Conservation (phyloP, 73 alveolate genomes). For the Breviolum minutum region DNA sequence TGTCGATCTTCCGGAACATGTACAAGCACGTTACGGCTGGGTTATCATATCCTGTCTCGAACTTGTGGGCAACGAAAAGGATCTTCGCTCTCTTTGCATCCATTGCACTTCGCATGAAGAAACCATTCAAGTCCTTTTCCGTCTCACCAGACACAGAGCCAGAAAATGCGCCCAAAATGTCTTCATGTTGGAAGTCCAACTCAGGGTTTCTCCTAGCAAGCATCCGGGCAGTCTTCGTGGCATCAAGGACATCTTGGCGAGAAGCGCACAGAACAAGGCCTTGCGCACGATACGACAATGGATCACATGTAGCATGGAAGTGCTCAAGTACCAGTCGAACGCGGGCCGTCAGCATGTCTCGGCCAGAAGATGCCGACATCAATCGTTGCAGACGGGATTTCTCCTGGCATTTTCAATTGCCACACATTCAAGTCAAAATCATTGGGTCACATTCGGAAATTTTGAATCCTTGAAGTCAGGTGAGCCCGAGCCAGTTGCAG, state of each 20-base stretch:
- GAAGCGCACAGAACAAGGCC: conserved; percentile 17
- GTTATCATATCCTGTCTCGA: conserved; percentile 76
- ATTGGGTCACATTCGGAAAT: background rate
- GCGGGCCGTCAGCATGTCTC: conserved; percentile 21
- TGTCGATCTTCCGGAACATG: conserved; percentile 21
- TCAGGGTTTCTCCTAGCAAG: background rate
- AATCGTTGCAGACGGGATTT: conserved; percentile 16
- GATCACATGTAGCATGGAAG: conserved; percentile 2
- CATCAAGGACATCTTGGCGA: conserved; percentile 28
- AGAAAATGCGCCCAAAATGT: conserved; percentile 66
- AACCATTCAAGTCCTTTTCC: conserved; percentile 58
- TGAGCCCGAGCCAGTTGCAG: no score
- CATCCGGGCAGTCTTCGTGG: conserved; percentile 17
- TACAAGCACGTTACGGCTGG: conserved; percentile 18
- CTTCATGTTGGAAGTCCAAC: conserved; percentile 8
- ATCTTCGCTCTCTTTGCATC: conserved; percentile 45
- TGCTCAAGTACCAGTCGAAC: conserved; percentile 44
- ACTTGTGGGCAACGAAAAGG: conserved; percentile 82
- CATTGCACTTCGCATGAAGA: background rate
- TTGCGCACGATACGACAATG: conserved; percentile 38
- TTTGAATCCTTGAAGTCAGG: no score
- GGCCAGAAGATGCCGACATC: conserved; percentile 4
- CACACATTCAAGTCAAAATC: background rate
- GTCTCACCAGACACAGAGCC: conserved; percentile 25
- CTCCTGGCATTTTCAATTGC: background rate